phyloP scores from a whole-genome alignment of 1,139 yeast species.

The Debaryomyces nepalensis region DNA sequence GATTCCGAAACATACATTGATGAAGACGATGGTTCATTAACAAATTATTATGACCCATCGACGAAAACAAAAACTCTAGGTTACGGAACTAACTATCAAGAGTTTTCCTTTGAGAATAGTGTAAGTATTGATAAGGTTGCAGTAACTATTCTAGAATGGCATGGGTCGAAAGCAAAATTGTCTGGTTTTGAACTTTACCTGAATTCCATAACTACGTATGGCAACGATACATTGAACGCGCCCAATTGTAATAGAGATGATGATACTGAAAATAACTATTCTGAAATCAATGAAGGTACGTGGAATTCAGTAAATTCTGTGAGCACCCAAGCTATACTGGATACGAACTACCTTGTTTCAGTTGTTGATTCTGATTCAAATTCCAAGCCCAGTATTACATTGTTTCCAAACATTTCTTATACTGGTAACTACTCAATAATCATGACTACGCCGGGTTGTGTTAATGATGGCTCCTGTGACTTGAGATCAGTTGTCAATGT shows the following conservation, averaged over 20 bases:
- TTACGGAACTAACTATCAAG: slow-evolving; percentile 63
- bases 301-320: slow-evolving; percentile 37
- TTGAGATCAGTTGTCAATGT: slow-evolving; percentile 80
- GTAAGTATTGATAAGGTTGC: slow-evolving; percentile 66
- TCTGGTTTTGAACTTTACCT: slow-evolving; percentile 77
- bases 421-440: slow-evolving; percentile 77
- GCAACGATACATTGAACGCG: slow-evolving; percentile 73
- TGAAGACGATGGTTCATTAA: slow-evolving; percentile 40
- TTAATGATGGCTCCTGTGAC: slow-evolving; percentile 66
- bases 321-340: slow-evolving; percentile 21
- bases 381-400: slow-evolving; percentile 46
- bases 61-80: slow-evolving; percentile 50
- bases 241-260: slow-evolving; percentile 56
- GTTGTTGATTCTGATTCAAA: slow-evolving; percentile 26
- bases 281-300: slow-evolving; percentile 38
- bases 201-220: slow-evolving; percentile 63
- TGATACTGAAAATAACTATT: slow-evolving; percentile 35
- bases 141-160: slow-evolving; percentile 69
- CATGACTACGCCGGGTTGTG: slow-evolving; percentile 88
- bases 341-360: slow-evolving; percentile 37
- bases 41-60: slow-evolving; percentile 45
- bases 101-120: slow-evolving; percentile 77
- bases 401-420: slow-evolving; percentile 71
- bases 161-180: slow-evolving; percentile 71
- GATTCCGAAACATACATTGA: slow-evolving; percentile 33